phyloP scores from a whole-genome alignment of 345 rosid genomes.

The Chamaenerion angustifolium region DNA sequence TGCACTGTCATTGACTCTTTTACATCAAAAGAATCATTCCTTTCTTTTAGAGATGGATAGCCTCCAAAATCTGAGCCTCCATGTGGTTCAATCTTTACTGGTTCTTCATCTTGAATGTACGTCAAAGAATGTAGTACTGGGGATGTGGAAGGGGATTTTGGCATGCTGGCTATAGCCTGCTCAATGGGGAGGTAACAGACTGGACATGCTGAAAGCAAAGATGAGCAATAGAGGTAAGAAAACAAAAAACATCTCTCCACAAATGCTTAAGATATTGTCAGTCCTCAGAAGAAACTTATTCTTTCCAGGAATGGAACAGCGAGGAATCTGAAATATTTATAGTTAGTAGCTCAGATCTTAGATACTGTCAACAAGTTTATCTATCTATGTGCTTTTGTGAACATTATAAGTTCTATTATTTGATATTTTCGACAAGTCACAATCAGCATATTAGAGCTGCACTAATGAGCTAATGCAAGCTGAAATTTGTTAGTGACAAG shows the following conservation, averaged over 20 bases:
- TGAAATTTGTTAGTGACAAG: not conserved
- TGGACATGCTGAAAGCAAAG: slow-evolving; percentile 49
- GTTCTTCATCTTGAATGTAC: slow-evolving; percentile 43
- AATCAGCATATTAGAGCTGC: no score
- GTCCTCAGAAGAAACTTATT: not conserved
- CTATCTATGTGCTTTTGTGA: no score
- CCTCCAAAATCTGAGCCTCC: slow-evolving; percentile 90
- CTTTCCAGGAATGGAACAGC: no score
- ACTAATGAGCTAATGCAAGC: no score
- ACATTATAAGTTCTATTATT: no score
- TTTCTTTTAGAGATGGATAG: slow-evolving; percentile 60
- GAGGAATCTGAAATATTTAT: no score
- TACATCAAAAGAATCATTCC: slow-evolving; percentile 52
- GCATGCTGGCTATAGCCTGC: slow-evolving; percentile 67
- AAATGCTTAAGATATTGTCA: not conserved
- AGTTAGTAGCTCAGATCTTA: no score
- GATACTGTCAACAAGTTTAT: no score
- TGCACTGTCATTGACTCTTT: slow-evolving; percentile 71
- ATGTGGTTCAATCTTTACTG: slow-evolving; percentile 37
- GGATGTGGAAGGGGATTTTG: slow-evolving; percentile 37
- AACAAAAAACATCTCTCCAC: not conserved
- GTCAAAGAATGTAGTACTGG: slow-evolving; percentile 46
- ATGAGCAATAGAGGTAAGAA: not conserved
- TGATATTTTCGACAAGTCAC: no score
- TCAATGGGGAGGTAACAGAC: slow-evolving; percentile 70